phyloP scores from a whole-genome alignment of 768 basidiomycete genomes.

The Mycena crocata region DNA sequence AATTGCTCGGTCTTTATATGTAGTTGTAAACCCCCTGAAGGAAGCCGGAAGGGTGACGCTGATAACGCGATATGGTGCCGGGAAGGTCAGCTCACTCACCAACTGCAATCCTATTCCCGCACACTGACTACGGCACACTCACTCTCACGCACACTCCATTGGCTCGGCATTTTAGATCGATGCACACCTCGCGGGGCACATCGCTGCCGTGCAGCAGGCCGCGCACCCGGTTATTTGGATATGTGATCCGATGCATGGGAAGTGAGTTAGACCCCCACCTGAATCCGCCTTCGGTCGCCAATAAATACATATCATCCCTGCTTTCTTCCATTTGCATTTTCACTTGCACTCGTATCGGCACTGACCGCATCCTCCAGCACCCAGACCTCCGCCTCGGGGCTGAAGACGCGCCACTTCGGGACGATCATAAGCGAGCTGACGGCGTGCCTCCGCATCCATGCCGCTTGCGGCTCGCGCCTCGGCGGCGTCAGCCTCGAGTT shows the following conservation, averaged over 20 bases:
- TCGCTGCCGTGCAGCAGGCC: slow-evolving; percentile 80
- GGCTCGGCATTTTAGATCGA: too few relatives aligned
- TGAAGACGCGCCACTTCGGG: slow-evolving; percentile 92
- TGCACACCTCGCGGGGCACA: slow-evolving; percentile 80
- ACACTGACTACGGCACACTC: background rate
- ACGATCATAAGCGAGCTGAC: slow-evolving; percentile 91
- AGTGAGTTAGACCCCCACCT: too few relatives aligned
- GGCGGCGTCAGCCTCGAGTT: slow-evolving; percentile 91
- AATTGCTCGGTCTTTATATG: slow-evolving; percentile 9
- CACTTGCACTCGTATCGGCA: background rate
- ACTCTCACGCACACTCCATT: background rate
- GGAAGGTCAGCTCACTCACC: too few relatives aligned
- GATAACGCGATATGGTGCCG: slow-evolving; percentile 94
- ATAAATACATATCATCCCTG: background rate
- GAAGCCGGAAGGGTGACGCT: slow-evolving; percentile 88
- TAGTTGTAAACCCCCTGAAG: slow-evolving; percentile 90
- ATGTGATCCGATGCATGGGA: slow-evolving; percentile 99
- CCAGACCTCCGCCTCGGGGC: slow-evolving; percentile 78
- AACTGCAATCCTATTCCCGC: slow-evolving; percentile 1
- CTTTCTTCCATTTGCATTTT: slow-evolving; percentile 1
- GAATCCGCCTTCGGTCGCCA: background rate
- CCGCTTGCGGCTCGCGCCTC: slow-evolving; percentile 75
- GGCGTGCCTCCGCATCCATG: slow-evolving; percentile 84
- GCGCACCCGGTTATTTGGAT: slow-evolving; percentile 94
- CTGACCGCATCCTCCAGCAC: slow-evolving; percentile 67